Percentiles rank a stretch among this genome's conserved stretches.
Evolutionary conservation across 768 basidiomycete species (phyloP).

Genomic region (Pisolithus tinctorius): DNA sequence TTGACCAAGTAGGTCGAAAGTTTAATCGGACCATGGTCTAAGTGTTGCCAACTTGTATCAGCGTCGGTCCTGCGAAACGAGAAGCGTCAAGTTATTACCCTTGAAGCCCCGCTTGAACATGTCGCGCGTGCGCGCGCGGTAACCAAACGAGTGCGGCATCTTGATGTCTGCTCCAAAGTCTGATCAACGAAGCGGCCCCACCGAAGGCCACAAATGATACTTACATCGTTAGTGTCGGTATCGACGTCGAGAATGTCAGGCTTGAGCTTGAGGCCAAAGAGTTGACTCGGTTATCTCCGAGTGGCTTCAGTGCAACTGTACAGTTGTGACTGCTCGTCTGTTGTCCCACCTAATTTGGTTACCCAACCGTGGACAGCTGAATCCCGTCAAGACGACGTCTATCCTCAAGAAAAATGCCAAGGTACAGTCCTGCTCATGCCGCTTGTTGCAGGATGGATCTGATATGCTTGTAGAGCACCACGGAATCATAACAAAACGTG

Average conservation of each 20-base stretch:
- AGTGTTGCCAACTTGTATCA: slow-evolving; percentile 2
- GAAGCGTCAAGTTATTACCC: slow-evolving; percentile 45
- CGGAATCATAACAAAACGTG: slow-evolving; percentile 93
- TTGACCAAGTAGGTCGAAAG: slow-evolving; percentile 89
- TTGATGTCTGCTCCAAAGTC: slow-evolving; percentile 43
- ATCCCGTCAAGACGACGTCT: slow-evolving; percentile 23
- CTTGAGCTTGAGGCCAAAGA: slow-evolving; percentile 31
- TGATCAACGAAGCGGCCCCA: slow-evolving; percentile 10
- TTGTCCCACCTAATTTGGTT: slow-evolving; percentile 32
- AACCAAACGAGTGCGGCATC: slow-evolving; percentile 99
- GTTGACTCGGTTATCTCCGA: slow-evolving; percentile 46
- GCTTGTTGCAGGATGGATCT: slow-evolving; percentile 21
- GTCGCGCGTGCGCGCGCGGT: slow-evolving; percentile 99
- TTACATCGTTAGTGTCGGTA: slow-evolving; percentile 35
- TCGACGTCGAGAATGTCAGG: slow-evolving; percentile 38
- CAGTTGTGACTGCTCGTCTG: slow-evolving; percentile 46
- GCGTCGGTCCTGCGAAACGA: slow-evolving; percentile 5
- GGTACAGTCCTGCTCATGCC: slow-evolving; percentile 39
- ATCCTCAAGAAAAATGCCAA: slow-evolving; percentile 77
- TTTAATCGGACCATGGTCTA: slow-evolving; percentile 86
- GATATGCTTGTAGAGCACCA: slow-evolving; percentile 64
- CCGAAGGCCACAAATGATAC: slow-evolving; percentile 19
- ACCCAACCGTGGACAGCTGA: slow-evolving; percentile 13
- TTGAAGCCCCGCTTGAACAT: slow-evolving; percentile 99
- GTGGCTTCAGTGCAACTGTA: slow-evolving; percentile 62